Evolutionary conservation across 116 monocot genomes (phyloP), one percentile per base, ranked within the genome.

Genomic region (Iris pallida): DNA sequence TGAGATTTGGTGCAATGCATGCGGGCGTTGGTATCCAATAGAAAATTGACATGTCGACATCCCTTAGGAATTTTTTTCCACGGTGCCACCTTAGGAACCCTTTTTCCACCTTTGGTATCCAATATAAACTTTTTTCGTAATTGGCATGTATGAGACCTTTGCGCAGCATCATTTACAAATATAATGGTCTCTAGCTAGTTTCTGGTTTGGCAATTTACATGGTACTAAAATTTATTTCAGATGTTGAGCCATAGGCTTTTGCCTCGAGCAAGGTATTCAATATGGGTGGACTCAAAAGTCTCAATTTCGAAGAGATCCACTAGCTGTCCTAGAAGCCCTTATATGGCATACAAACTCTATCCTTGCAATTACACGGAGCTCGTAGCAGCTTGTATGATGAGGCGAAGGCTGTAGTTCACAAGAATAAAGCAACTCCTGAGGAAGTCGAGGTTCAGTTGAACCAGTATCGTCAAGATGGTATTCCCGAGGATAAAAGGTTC

Each of bases 261-360:
- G 70, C 98, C 93, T 67, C 58, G 62, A 82, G 81, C 93, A 72
- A 81, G 79, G 63, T 93, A 88, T 78, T 93, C 98, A 46, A 93
- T 93, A 57, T 93, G 93, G 98, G 93, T 98, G 45, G 98, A 98
- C 56, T 93, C 98, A 45, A 98, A n/a, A 98, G 57, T 98, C 93
- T 42, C 93, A 98, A 58, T 84, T 98, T 57, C 74, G 98, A 48
- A 81, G 93, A 72, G 98, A 98, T 65, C 93, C 98, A 66, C n/a
- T 98, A 40, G 98, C 90, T 18, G 90, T 98, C 30, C 67, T 98
- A 2, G 93, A 98, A 78, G 93, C 88, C 54, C 83, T 98, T 80
- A 88, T 98, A 53, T 98, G 98, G 98, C 85, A 84, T 43, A 84
- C 84, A 68, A 81, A 82, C 64, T 90, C 98, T 15, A 58, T 84